phyloP scores from a whole-genome alignment of 2,329 filamentous ascomycete genomes.

The Knoxdaviesia capensis region DNA sequence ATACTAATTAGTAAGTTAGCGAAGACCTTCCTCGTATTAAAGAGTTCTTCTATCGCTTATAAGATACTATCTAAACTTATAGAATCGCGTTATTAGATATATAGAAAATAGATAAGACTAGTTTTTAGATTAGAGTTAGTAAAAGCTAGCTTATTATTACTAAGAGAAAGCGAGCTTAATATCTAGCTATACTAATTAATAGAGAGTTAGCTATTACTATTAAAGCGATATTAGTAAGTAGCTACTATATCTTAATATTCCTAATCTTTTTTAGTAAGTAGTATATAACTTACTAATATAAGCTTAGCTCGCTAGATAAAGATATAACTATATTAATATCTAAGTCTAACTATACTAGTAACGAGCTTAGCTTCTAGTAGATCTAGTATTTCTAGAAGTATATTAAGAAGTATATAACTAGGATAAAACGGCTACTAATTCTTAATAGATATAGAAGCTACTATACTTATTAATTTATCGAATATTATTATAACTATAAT shows the following conservation, averaged over 20 bases:
- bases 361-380: slow-evolving; percentile 1
- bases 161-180: neutral
- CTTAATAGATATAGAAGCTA: slow-evolving; percentile 2
- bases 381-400: slow-evolving; percentile 1
- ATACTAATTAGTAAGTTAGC: neutral
- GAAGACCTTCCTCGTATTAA: neutral
- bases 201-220: neutral
- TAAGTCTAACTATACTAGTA: neutral
- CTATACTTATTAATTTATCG: neutral
- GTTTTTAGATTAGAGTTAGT: neutral
- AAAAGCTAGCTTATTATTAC: neutral
- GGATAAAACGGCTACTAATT: slow-evolving; percentile 1
- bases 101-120: slow-evolving; percentile 2
- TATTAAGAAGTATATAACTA: neutral
- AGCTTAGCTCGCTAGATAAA: neutral
- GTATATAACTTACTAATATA: neutral
- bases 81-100: neutral
- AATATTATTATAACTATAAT: neutral
- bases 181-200: neutral
- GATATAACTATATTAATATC: neutral
- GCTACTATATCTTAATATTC: neutral
- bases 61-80: neutral
- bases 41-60: neutral
- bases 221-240: neutral
- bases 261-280: neutral